These are phyloP conservation scores for Hippophae gyantsensis DNA, from an alignment of 306 rosid genomes.

Conservation along the genomic window DNA sequence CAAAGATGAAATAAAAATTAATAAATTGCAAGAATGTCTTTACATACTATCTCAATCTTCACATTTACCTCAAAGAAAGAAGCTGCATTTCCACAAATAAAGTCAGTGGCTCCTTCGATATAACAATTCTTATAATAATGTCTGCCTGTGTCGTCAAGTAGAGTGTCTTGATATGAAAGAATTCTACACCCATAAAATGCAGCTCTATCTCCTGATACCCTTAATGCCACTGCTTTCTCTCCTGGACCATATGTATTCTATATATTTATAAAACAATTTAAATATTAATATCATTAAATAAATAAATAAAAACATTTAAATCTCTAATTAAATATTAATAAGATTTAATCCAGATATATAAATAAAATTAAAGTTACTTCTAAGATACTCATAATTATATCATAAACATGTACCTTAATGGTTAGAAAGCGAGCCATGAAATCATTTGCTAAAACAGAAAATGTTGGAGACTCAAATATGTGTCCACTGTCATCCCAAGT, in stretches of 20 bases:
- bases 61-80: slow-evolving; percentile 37
- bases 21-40: too few species aligned
- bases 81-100: slow-evolving; percentile 46
- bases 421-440: slow-evolving; percentile 39
- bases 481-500: slow-evolving; percentile 34
- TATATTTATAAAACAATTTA: neutral
- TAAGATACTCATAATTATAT: neutral
- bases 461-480: slow-evolving; percentile 31
- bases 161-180: slow-evolving; percentile 38
- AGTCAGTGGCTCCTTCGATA: slow-evolving; percentile 48
- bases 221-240: slow-evolving; percentile 40
- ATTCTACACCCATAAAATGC: slow-evolving; percentile 40
- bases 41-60: neutral
- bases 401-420: slow-evolving; percentile 28
- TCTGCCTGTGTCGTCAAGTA: slow-evolving; percentile 39
- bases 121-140: slow-evolving; percentile 44
- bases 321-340: too few species aligned
- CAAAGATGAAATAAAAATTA: too few species aligned
- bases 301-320: too few species aligned
- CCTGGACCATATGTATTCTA: slow-evolving; percentile 34
- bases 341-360: too few species aligned
- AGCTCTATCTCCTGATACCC: slow-evolving; percentile 38
- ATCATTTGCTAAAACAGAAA: slow-evolving; percentile 38
- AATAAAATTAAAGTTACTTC: too few species aligned
- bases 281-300: neutral